Conservation (phyloP, 2,329 filamentous ascomycete genomes). For the Neonectria ditissima region DNA sequence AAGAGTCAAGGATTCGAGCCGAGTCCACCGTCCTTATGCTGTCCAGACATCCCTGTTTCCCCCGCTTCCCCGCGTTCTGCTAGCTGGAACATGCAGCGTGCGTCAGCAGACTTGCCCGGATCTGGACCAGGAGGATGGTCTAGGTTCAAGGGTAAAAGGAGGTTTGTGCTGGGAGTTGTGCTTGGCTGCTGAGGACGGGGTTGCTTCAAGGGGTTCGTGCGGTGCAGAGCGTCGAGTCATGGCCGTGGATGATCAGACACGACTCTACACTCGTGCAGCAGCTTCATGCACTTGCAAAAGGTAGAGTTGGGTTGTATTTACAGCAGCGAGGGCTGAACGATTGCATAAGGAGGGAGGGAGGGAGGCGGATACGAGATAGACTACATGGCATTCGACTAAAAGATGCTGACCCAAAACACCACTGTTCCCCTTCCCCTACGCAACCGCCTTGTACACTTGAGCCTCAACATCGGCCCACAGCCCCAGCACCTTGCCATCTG, state of each 20-base stretch:
- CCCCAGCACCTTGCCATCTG: conserved; percentile 54
- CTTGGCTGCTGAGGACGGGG: neutral
- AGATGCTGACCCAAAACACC: neutral
- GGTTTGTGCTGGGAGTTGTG: neutral
- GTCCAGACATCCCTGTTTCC: conserved; percentile 3
- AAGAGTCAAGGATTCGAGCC: conserved; percentile 1
- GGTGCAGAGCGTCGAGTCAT: neutral
- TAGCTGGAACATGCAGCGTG: conserved; percentile 8
- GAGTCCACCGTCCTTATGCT: conserved; percentile 6
- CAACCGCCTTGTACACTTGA: conserved; percentile 50
- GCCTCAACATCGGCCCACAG: conserved; percentile 56
- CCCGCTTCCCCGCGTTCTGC: conserved; percentile 28
- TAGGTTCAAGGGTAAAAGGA: conserved; percentile 6
- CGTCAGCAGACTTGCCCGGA: conserved; percentile 17
- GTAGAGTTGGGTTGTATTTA: neutral
- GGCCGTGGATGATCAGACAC: neutral
- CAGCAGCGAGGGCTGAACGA: neutral
- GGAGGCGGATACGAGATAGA: neutral
- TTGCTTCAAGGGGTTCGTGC: neutral
- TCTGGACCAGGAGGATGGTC: conserved; percentile 5
- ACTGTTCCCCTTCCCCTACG: conserved; percentile 5
- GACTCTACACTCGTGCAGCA: neutral
- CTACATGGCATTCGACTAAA: neutral
- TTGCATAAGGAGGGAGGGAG: neutral
- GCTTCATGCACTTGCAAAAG: neutral